Evolutionary conservation across 495 filamentous ascomycete genomes (phyloP), one percentile per base, ranked within the genome.

Genomic region (Lophiotrema nucula): DNA sequence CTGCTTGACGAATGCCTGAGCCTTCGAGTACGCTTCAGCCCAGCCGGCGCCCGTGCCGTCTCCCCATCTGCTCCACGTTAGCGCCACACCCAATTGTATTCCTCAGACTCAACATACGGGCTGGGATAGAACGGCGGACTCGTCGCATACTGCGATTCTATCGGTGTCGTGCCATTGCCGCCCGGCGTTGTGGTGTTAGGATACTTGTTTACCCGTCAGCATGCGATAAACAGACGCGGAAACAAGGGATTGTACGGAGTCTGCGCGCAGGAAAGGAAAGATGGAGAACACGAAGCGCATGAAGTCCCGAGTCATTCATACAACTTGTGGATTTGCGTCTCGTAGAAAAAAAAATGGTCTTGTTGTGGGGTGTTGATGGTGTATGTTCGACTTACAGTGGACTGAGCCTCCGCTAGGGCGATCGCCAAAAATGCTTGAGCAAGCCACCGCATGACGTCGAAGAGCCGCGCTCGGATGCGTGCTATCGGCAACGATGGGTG

Each of bases 51-150:
- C 83, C 5, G 84, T 79, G 25, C 83, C 80, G 60, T 82, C 78
- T 74, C 82, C 83, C 88, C 92, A 92, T 73, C 58, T 91, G 89
- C 47, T 10, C 88, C 89, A 8, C 88, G 89, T 69, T 95, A 96
- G 89, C 47, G 82, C 81, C 39, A 43, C 39, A 21, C 10, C 19
- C 39, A 10, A 22, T 35, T 24, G 24, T 13, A 27, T 19, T 15
- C 23, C 8, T 21, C 10, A 22, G 6, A 22, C 5, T 48, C 31
- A 35, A 55, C 58, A 22, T 61, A 61, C 58, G 63, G 63, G 13
- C 42, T 51, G 2, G 91, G 91, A 68, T 95, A 96, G 65, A 76
- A 81, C 4, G 90, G 90, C 46, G 84, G 83, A 19, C 70, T 72
- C 31, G 19, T 45, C 8, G 58, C 63, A 31, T 57, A n/a, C 24